Conservation (phyloP, 202 grass and related monocot genomes). For the Musa balbisiana region DNA sequence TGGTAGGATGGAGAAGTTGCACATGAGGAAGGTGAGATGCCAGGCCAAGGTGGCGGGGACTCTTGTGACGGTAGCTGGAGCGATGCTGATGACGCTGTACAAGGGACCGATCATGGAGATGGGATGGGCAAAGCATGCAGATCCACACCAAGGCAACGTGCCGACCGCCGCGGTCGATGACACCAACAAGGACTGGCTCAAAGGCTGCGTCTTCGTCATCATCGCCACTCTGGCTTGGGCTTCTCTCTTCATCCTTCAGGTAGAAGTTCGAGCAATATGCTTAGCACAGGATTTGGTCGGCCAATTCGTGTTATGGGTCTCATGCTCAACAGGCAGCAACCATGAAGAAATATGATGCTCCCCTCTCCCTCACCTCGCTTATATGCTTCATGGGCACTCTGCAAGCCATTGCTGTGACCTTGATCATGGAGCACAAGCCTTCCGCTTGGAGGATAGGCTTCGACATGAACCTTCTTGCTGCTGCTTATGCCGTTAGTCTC, state of each 20-base stretch:
- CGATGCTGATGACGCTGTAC: conserved; percentile 71
- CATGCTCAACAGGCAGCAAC: conserved; percentile 39
- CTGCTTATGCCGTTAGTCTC: too few species aligned
- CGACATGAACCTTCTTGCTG: conserved; percentile 49
- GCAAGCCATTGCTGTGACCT: conserved; percentile 74
- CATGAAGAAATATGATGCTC: conserved; percentile 67
- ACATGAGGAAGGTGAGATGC: conserved; percentile 62
- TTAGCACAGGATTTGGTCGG: too few species aligned
- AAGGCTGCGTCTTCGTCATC: conserved; percentile 73
- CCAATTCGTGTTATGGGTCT: too few species aligned
- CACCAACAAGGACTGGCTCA: conserved; percentile 75
- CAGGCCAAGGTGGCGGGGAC: conserved; percentile 79
- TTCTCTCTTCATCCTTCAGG: too few species aligned
- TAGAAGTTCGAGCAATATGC: too few species aligned
- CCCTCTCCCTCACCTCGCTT: conserved; percentile 60
- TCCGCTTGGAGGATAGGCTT: conserved; percentile 72
- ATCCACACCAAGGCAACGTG: conserved; percentile 30
- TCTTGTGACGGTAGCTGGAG: conserved; percentile 72
- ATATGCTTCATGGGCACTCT: conserved; percentile 89
- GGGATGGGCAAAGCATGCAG: conserved; percentile 57
- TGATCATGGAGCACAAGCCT: conserved; percentile 54
- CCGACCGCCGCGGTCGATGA: neutral
- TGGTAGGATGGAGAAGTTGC: conserved; percentile 74
- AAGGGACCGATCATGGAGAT: conserved; percentile 33
- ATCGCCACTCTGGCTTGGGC: conserved; percentile 36